Conservation (phyloP, 768 basidiomycete species). For the Gymnopilus dilepis region DNA sequence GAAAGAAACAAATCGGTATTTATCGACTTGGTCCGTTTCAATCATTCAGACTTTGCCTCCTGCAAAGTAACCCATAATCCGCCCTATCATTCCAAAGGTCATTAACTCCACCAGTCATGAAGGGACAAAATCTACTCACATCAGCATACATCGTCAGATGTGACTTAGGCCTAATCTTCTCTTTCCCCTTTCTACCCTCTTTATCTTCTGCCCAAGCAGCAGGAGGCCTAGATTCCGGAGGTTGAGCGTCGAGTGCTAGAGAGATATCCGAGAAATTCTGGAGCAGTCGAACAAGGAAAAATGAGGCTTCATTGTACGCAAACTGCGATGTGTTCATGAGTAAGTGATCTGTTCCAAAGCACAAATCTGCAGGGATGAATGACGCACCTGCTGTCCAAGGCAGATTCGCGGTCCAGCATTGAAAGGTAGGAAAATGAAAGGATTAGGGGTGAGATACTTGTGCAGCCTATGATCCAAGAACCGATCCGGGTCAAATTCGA, state of each 20-base stretch:
- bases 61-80: constrained; percentile 49
- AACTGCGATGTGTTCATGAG: constrained; percentile 29
- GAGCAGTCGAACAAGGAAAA: constrained; percentile 52
- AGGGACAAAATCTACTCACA: constrained; percentile 32
- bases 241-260: constrained; percentile 45
- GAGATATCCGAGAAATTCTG: constrained; percentile 51
- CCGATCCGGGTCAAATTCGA: constrained; percentile 66
- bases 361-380: not conserved
- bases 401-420: constrained; percentile 58
- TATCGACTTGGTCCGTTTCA: not conserved
- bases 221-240: constrained; percentile 37
- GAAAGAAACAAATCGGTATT: not conserved
- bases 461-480: constrained; percentile 65
- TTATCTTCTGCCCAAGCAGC: constrained; percentile 40
- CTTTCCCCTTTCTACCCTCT: constrained; percentile 35
- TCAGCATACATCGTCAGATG: constrained; percentile 46
- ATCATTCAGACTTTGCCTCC: constrained; percentile 15
- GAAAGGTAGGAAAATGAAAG: constrained; percentile 61
- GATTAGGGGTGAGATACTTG: constrained; percentile 60
- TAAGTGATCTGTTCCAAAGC: too few species aligned
- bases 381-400: constrained; percentile 50
- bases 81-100: constrained; percentile 32
- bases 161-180: constrained; percentile 37
- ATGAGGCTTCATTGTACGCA: constrained; percentile 52
- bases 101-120: not conserved